Base-by-base conservation (phyloP, 2,329 filamentous ascomycete species). In the Calonectria honghensis region DNA sequence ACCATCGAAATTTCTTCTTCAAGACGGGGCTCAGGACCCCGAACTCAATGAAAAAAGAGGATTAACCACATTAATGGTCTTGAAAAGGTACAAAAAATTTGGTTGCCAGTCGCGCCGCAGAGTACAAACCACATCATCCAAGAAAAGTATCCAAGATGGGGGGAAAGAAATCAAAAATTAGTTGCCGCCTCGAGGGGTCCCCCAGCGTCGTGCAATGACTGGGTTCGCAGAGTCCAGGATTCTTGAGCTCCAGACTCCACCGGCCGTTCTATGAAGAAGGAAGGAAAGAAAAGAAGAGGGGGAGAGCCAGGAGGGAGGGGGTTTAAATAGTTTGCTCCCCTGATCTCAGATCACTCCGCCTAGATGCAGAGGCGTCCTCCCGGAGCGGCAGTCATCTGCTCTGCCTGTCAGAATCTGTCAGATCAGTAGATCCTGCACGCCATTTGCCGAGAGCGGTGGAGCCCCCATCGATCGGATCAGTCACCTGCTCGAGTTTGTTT, bases 81-180 rank as follows among this genome's bases (percentile, higher is more conserved):
- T 45, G 10, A n/a, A 52, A 27, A 37, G 45, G 45, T 67, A 29
- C 32, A 6, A 52, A 64, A 68, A 52, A 9, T 11, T 50, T 10
- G 31, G n/a, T 72, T n/a, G 45, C 9, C 18, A 35, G 31, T n/a
- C 14, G 24, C 45, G 73, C 32, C 18, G 16, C 32, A 29, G 39
- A 20, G 31, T 35, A 41, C 71, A 78, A 79, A 79, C 78, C 76
- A 73, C 78, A n/a, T 41, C 18, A 32, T 48, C 39, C 51, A 52
- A 52, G 39, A 41, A 50, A 45, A 54, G n/a, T 24, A 48, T 48
- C 45, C 45, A 48, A 48, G 45, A 48, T 11, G 41, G 11, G 45
- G 45, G 11, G 10, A 48, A 48, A 48, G 45, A 48, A 48, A 48
- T 48, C 45, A 48, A 48, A 48, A 48, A 48, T 48, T 48, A 24